phyloP scores from a whole-genome alignment of 2,329 filamentous ascomycete genomes.

The Trichophaea hybrida region DNA sequence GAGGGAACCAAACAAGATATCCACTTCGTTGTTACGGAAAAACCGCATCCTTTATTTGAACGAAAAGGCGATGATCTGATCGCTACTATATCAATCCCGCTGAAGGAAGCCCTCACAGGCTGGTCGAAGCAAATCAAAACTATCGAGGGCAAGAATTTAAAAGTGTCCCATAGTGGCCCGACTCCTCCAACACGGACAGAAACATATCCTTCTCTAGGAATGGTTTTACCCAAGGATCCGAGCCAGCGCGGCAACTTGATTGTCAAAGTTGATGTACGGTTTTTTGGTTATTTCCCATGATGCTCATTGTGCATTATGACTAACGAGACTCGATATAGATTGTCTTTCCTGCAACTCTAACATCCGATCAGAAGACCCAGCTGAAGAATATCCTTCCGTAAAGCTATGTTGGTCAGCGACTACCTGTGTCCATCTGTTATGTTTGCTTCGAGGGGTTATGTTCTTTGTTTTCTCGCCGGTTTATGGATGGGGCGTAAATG shows the following conservation, averaged over 20 bases:
- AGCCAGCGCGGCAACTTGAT: slow-evolving; percentile 73
- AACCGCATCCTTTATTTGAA: slow-evolving; percentile 69
- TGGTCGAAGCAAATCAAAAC: slow-evolving; percentile 87
- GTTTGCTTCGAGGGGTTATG: not conserved
- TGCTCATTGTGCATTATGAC: not conserved
- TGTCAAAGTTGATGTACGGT: slow-evolving; percentile 73
- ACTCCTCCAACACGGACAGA: slow-evolving; percentile 75
- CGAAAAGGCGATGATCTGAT: slow-evolving; percentile 81
- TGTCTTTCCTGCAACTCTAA: slow-evolving; percentile 66
- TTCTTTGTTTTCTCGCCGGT: not conserved
- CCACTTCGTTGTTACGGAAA: slow-evolving; percentile 91
- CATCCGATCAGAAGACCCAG: slow-evolving; percentile 60
- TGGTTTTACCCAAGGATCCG: slow-evolving; percentile 88
- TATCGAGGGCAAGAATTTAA: slow-evolving; percentile 79
- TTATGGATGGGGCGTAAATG: not conserved
- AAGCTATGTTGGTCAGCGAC: not conserved
- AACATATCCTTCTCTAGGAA: slow-evolving; percentile 69
- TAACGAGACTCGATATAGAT: slow-evolving; percentile 14
- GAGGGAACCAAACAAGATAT: slow-evolving; percentile 92
- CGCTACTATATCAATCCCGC: slow-evolving; percentile 61
- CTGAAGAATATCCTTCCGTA: slow-evolving; percentile 57
- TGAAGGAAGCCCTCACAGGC: slow-evolving; percentile 89
- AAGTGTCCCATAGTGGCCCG: slow-evolving; percentile 64
- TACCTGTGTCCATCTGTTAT: not conserved
- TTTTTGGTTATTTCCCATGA: not conserved